Evolutionary conservation across 164 flowering plant species (phyloP).

Genomic region (Chloranthus sessilifolius): DNA sequence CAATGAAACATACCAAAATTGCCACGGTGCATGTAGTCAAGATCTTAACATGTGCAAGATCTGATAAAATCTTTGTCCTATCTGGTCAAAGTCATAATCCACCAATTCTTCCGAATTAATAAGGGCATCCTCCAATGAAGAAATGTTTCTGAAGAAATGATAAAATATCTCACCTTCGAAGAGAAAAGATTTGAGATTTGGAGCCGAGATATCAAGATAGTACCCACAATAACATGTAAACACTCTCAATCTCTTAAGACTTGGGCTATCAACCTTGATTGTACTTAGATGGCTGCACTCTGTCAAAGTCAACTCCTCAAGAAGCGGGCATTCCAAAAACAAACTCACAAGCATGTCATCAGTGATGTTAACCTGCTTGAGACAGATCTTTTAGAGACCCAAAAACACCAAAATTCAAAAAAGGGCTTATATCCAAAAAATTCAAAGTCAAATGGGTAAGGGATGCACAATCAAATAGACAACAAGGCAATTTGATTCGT

Average conservation of each 20-base stretch:
- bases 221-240: neutral
- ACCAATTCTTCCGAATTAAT: neutral
- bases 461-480: conserved; percentile 4
- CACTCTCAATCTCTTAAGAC: conserved; percentile 10
- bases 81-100: neutral
- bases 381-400: conserved; percentile 5
- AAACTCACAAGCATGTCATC: conserved; percentile 3
- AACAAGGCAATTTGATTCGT: neutral
- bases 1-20: conserved; percentile 2
- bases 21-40: conserved; percentile 1
- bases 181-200: conserved; percentile 7
- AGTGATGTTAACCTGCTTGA: conserved; percentile 1
- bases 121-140: conserved; percentile 1
- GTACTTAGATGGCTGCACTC: neutral
- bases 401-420: conserved; percentile 5
- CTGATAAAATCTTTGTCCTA: neutral
- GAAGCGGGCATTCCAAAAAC: conserved; percentile 1
- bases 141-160: neutral
- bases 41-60: neutral
- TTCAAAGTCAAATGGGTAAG: conserved; percentile 5
- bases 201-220: conserved; percentile 1
- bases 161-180: neutral
- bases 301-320: conserved; percentile 4
- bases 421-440: conserved; percentile 3
- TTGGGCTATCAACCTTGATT: conserved; percentile 5